phyloP scores from a whole-genome alignment of 148 eudicot species.

The Fagopyrum esculentum region DNA sequence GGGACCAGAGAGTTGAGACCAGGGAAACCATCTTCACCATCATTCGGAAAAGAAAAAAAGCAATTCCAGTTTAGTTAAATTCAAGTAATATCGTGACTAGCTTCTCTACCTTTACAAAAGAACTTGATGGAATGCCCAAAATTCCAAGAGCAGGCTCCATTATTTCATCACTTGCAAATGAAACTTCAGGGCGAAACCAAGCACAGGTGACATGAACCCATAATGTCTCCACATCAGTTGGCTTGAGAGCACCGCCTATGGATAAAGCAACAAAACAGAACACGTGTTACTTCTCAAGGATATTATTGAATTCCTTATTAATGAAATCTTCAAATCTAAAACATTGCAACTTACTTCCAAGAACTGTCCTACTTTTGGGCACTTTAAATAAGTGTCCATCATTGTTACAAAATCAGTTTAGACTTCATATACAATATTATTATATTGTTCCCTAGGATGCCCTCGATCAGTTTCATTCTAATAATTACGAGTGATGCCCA shows the following conservation, averaged over 20 bases:
- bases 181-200: slow-evolving; percentile 98
- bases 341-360: background rate
- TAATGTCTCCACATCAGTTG: slow-evolving; percentile 78
- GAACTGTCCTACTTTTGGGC: slow-evolving; percentile 3
- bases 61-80: background rate
- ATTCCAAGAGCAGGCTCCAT: slow-evolving; percentile 99
- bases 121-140: slow-evolving; percentile 85
- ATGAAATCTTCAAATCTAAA: background rate
- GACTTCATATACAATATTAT: background rate
- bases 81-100: background rate
- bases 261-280: background rate
- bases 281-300: background rate
- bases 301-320: background rate
- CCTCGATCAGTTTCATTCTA: background rate
- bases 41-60: background rate
- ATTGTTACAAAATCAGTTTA: background rate
- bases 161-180: slow-evolving; percentile 84
- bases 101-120: slow-evolving; percentile 82
- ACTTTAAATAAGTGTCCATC: background rate
- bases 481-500: background rate
- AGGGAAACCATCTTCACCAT: background rate
- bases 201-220: slow-evolving; percentile 99
- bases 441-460: background rate
- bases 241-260: slow-evolving; percentile 91
- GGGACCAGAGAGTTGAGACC: background rate